phyloP scores from a whole-genome alignment of 1,284 basidiomycete genomes.

The Waitea zeae region DNA sequence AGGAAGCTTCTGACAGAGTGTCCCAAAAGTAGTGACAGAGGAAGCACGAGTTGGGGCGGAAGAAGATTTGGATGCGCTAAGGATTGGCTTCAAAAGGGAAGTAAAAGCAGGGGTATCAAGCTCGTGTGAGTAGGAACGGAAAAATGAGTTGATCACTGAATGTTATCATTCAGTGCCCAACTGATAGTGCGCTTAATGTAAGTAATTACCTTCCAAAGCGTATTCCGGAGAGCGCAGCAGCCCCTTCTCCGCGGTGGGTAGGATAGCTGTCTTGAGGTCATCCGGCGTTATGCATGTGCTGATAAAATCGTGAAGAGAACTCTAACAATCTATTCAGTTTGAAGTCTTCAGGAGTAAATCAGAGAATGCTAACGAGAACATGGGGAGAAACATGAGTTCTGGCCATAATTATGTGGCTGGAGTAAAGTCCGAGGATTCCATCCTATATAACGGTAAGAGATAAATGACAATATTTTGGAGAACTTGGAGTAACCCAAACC shows the following conservation, averaged over 20 bases:
- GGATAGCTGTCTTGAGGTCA: conserved; percentile 30
- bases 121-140: conserved; percentile 34
- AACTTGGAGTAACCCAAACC: no score
- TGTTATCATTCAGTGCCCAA: conserved; percentile 6
- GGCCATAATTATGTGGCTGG: conserved; percentile 34
- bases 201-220: conserved; percentile 33
- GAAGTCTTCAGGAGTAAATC: conserved; percentile 6
- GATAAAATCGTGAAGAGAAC: conserved; percentile 45
- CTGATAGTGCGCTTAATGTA: conserved; percentile 2
- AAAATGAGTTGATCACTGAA: conserved; percentile 36
- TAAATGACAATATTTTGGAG: conserved; percentile 14
- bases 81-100: conserved; percentile 43
- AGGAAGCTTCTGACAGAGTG: no score
- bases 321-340: conserved; percentile 15
- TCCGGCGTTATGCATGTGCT: conserved; percentile 25
- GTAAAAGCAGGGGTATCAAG: conserved; percentile 38
- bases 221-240: conserved; percentile 59
- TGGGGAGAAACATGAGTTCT: conserved; percentile 33
- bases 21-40: no score
- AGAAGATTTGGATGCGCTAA: conserved; percentile 70
- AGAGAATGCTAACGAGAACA: conserved; percentile 21
- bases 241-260: conserved; percentile 59
- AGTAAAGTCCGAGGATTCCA: conserved; percentile 35
- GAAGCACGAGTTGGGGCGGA: no score
- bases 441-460: conserved; percentile 16